Evolutionary conservation across 2,329 filamentous ascomycete genomes (phyloP), one percentile per base, ranked within the genome.

Genomic region (Fusarium brevicatenulatum): DNA sequence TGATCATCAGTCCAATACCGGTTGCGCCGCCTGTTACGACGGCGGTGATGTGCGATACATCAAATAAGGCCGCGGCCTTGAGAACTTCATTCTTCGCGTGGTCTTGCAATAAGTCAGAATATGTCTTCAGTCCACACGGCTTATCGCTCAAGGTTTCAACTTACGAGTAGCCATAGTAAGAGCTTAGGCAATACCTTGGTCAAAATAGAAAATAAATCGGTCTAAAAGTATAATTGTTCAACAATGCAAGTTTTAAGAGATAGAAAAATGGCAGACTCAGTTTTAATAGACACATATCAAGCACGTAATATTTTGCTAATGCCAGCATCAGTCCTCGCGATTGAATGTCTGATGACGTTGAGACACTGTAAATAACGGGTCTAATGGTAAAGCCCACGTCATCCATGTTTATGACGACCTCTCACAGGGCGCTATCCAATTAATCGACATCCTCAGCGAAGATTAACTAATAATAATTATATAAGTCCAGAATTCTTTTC

Each of bases 101-200:
- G 11, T 67, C 62, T 67, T 5, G 1, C 0, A 34, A 0, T 1
- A 12, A 9, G 2, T 50, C 1, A 50, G 30, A 0, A 34, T 2
- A 23, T 9, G 0, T 3, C 0, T 49, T 9, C 2, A 0, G 21
- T 9, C 1, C 0, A 2, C 2, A 7, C 1, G 7, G 5, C 1
- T 1, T 18, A 11, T 3, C 1, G 13, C 4, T 1, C 0, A n/a
- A n/a, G 0, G 25, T 1, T 9, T 1, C 0, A 1, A 49, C 46
- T 34, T 3, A 50, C 47, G 47, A 10, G 30, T 50, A 34, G 47
- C 30, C 30, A n/a, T n/a, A n/a, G n/a, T n/a, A n/a, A n/a, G n/a
- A n/a, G n/a, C n/a, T n/a, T n/a, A n/a, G n/a, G n/a, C n/a, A n/a
- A n/a, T n/a, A n/a, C n/a, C n/a, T n/a, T n/a, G n/a, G n/a, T n/a